Evolutionary conservation across 2,329 filamentous ascomycete genomes (phyloP).

Genomic region (Aspergillus tubingensis): DNA sequence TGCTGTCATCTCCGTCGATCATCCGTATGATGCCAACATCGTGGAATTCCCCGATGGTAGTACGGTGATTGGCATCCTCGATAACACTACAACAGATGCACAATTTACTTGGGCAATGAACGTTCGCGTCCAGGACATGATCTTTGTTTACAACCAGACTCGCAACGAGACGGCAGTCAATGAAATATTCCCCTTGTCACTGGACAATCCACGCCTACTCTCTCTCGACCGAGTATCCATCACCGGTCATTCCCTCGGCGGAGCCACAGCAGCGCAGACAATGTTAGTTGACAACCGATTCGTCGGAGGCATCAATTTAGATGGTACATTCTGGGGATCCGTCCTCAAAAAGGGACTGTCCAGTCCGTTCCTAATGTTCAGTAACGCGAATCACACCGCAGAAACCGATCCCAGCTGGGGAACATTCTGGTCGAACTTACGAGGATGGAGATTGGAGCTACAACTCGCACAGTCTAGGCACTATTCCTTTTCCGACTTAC

Average conservation of each 20-base stretch:
- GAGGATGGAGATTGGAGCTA: constrained; percentile 22
- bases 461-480: constrained; percentile 18
- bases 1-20: constrained; percentile 38
- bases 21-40: constrained; percentile 38
- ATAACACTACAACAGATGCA: constrained; percentile 13
- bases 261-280: constrained; percentile 22
- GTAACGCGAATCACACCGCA: constrained; percentile 19
- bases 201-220: neutral
- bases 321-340: constrained; percentile 20
- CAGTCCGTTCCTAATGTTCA: constrained; percentile 20
- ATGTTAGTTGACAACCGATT: constrained; percentile 21
- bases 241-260: constrained; percentile 27
- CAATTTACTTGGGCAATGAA: constrained; percentile 10
- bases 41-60: constrained; percentile 36
- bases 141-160: constrained; percentile 20
- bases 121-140: constrained; percentile 16
- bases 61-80: constrained; percentile 15
- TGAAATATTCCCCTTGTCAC: neutral
- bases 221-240: constrained; percentile 14
- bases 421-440: constrained; percentile 12
- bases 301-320: constrained; percentile 22
- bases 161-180: neutral
- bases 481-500: constrained; percentile 22
- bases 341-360: constrained; percentile 14
- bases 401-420: constrained; percentile 18